Conservation (phyloP, 202 grass and related monocot genomes). For the Cymbopogon flexuosus region DNA sequence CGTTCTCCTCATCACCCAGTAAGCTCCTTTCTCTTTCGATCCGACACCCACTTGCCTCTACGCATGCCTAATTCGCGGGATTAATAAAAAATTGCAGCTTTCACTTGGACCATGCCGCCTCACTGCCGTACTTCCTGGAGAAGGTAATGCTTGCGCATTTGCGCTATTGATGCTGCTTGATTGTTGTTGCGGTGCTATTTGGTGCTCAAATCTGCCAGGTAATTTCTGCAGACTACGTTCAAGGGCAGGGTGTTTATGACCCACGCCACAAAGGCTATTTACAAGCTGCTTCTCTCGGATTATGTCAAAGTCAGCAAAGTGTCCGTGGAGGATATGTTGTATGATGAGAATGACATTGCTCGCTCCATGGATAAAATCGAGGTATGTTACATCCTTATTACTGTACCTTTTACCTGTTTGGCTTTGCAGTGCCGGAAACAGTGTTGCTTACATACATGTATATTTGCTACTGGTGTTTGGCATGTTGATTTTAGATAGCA, state of each 20-base stretch:
- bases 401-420: not conserved
- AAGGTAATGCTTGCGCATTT: conserved; percentile 46
- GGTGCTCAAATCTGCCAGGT: not conserved
- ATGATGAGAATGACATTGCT: conserved; percentile 79
- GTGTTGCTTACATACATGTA: not conserved
- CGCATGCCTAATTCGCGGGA: not conserved
- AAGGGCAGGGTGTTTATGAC: conserved; percentile 96
- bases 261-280: conserved; percentile 94
- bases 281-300: conserved; percentile 72
- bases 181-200: not conserved
- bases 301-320: conserved; percentile 99
- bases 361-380: conserved; percentile 96
- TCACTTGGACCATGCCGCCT: conserved; percentile 96
- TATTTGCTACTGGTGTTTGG: not conserved
- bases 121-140: conserved; percentile 87
- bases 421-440: not conserved
- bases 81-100: conserved; percentile 50
- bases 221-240: conserved; percentile 74
- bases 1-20: conserved; percentile 95
- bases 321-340: conserved; percentile 92
- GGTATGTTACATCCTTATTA: conserved; percentile 34
- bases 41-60: not conserved
- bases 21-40: not conserved
- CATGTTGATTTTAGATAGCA: not conserved
- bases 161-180: not conserved